Evolutionary conservation across 23 red algal genomes (phyloP).

Genomic region (Gracilaria gracilis): DNA sequence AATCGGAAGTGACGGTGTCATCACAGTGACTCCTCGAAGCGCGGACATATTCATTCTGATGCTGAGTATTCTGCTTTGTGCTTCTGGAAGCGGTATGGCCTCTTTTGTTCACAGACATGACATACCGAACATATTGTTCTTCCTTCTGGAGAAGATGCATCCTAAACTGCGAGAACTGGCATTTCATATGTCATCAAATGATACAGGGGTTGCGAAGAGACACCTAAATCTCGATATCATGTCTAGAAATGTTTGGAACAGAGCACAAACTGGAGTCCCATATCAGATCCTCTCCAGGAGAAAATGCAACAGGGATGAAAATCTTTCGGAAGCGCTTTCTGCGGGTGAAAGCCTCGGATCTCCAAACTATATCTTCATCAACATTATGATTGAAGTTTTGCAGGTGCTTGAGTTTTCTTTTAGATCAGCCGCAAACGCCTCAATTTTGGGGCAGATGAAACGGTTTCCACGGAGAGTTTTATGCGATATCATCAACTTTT

Average conservation of each 20-base stretch:
- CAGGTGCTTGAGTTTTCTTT: constrained; percentile 52
- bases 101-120: constrained; percentile 17
- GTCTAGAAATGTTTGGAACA: constrained; percentile 45
- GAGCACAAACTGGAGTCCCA: constrained; percentile 5
- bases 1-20: background rate
- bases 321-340: background rate
- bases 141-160: constrained; percentile 40
- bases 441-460: constrained; percentile 54
- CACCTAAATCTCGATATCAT: constrained; percentile 27
- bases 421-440: constrained; percentile 27
- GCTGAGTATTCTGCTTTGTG: constrained; percentile 34
- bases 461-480: constrained; percentile 33
- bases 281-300: constrained; percentile 9
- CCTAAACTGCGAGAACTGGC: constrained; percentile 11
- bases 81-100: constrained; percentile 27
- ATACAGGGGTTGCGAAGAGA: background rate
- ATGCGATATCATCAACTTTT: constrained; percentile 62
- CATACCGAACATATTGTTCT: constrained; percentile 14
- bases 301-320: background rate
- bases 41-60: constrained; percentile 41
- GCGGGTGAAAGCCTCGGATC: background rate
- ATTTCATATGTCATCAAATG: constrained; percentile 12
- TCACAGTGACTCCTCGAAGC: constrained; percentile 5
- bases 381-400: constrained; percentile 29
- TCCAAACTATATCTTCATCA: constrained; percentile 21